Evolutionary conservation across 108 stramenopile genomes (phyloP), one percentile per base, ranked within the genome.

Genomic region (Pseudonitzschia pungens): DNA sequence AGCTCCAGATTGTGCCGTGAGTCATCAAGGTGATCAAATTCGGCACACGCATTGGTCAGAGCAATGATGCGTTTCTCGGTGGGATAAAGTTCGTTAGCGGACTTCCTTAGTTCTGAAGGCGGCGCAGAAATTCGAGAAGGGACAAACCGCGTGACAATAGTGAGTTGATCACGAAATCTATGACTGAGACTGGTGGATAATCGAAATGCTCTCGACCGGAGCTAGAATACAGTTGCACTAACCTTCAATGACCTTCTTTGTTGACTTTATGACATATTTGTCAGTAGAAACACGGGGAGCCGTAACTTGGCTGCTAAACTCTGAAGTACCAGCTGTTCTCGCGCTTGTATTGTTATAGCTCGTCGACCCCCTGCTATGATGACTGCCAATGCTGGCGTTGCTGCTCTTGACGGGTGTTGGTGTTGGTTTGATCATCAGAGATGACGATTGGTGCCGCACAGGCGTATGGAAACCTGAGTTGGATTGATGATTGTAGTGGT

Each of bases 21-120:
- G 12, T 86, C 86, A 68, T 89, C 83, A 12, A 55, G 56, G 62
- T 91, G 90, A 70, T 89, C 86, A 73, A 92, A 92, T 40, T 87
- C 86, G 15, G 70, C 73, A 70, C 83, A 84, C 14, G 86, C 87
- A 42, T 77, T 81, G 6, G 79, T 81, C 18, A 92, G 84, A 6
- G 85, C 83, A 43, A 83, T 80, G 21, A 81, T 72, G 43, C 91
- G 73, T 59, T 79, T 75, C 18, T 91, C 88, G 10, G 58, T 69
- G 18, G 45, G 62, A 31, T 42, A 59, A 16, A 78, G 68, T 26
- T 20, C 9, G 0, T 73, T 72, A 16, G 67, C 41, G 6, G 81
- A 71, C 41, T 50, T 56, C 12, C 65, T 45, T 18, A 82, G 33
- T 45, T 82, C 75, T 81, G 32, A 16, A 71, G 9, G 40, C 11